phyloP scores from a whole-genome alignment of 2,329 filamentous ascomycete genomes.

The Phaeosphaeriaceae sp. region DNA sequence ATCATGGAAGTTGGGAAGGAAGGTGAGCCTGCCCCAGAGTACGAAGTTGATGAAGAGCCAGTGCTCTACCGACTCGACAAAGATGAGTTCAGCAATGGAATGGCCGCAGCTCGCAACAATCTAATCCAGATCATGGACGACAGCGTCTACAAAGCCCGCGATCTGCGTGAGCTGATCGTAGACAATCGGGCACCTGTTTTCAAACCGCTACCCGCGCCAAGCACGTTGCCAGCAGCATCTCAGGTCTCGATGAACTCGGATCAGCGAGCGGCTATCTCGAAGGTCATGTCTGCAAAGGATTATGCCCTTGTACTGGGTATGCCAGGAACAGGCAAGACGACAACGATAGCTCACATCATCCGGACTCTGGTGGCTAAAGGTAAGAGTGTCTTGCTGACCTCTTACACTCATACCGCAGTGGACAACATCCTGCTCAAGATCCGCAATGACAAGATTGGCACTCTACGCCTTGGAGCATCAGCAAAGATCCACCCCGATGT shows the following conservation, averaged over 20 bases:
- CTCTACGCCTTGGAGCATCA: constrained; percentile 83
- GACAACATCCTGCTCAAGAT: constrained; percentile 98
- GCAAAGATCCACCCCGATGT: constrained; percentile 91
- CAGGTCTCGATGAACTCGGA: constrained; percentile 81
- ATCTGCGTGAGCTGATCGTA: constrained; percentile 81
- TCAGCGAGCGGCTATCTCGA: constrained; percentile 84
- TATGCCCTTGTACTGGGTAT: constrained; percentile 98
- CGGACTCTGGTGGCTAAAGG: constrained; percentile 84
- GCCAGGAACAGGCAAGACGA: constrained; percentile 98
- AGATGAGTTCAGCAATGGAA: constrained; percentile 97
- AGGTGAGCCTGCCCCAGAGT: constrained; percentile 38
- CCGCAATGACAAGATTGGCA: constrained; percentile 75
- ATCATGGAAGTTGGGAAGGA: constrained; percentile 83
- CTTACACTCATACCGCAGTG: constrained; percentile 96
- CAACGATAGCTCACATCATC: constrained; percentile 97
- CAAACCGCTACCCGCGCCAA: constrained; percentile 68
- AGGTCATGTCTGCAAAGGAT: constrained; percentile 94
- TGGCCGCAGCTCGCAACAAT: constrained; percentile 94
- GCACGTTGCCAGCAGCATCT: constrained; percentile 60
- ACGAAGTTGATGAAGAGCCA: constrained; percentile 58
- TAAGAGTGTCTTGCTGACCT: constrained; percentile 91
- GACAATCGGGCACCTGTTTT: constrained; percentile 78
- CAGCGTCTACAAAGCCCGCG: constrained; percentile 70
- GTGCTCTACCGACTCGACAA: constrained; percentile 88
- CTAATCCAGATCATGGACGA: constrained; percentile 91